Evolutionary conservation across 2,329 filamentous ascomycete species (phyloP), one percentile per base, ranked within the genome.

Genomic region (Fusarium sp.): DNA sequence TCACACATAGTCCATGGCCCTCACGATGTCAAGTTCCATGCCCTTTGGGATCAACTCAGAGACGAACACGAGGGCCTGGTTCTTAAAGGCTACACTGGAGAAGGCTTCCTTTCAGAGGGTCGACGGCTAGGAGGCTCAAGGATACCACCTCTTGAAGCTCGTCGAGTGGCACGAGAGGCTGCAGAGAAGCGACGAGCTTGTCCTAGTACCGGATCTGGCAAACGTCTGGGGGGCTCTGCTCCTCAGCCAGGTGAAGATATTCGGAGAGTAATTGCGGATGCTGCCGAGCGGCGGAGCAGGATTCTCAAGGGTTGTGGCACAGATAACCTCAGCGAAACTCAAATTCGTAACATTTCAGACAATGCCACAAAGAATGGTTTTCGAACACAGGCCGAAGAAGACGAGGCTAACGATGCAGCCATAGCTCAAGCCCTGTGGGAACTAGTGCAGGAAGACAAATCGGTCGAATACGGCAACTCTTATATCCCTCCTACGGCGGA

Each of bases 391-490:
- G 94, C 94, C 0, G 94, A 97, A 73, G 93, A 97, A 79, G 94
- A 97, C 61, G 92, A 94, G 74, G 95, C 94, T 7, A 97, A 97
- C 75, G 94, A 97, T 62, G 87, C 89, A 29, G 95, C 95, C 9
- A 97, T 97, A 68, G 90, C 94, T 58, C 90, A 95, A 77, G 94
- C 94, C 1, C 85, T 97, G 36, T 94, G 93, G 84, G 95, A 98
- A 76, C 85, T 97, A 22, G 92, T 96, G 31, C 92, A 97, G 78
- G 91, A 97, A 78, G 94, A 97, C 69, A 88, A 92, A 69, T 82
- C 80, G 68, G 77, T 77, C 42, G 86, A 86, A 74, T 87, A 90
- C 70, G 88, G 89, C n/a, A 81, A 83, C 59, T 85, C 82, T 20
- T 87, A 90, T 76, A 84, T 88, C 59, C 77, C 79, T 64, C 81